These are phyloP conservation scores for Kazachstania sp. DNA, from an alignment of 1,139 yeast species.

Conservation along the genomic window DNA sequence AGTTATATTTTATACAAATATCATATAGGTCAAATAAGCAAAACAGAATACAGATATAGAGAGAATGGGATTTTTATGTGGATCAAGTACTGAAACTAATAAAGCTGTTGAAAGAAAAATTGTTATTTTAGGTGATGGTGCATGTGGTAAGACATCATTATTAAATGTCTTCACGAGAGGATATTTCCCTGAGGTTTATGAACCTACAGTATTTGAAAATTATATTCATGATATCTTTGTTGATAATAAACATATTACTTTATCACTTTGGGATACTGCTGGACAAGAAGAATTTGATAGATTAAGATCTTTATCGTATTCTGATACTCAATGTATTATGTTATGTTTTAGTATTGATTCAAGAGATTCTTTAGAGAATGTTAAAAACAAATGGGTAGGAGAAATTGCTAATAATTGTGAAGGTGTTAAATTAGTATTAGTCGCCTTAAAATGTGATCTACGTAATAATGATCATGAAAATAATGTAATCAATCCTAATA, in stretches of 20 bases:
- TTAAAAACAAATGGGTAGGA: conserved; percentile 91
- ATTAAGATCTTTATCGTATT: conserved; percentile 77
- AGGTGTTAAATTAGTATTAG: conserved; percentile 87
- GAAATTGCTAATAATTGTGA: conserved; percentile 96
- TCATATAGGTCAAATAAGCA: too few relatives aligned
- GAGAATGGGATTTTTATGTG: conserved; percentile 27
- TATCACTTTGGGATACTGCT: conserved; percentile 97
- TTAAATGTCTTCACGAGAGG: conserved; percentile 95
- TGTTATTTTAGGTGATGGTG: conserved; percentile 97
- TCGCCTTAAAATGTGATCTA: conserved; percentile 89
- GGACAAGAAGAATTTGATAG: conserved; percentile 98
- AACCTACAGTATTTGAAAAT: conserved; percentile 96
- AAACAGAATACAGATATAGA: neutral
- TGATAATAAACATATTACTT: conserved; percentile 86
- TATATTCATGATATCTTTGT: conserved; percentile 95
- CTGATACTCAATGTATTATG: conserved; percentile 96
- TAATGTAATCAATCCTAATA: conserved; percentile 27
- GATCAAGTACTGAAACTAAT: conserved; percentile 23
- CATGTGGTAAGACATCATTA: conserved; percentile 86
- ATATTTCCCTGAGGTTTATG: conserved; percentile 96
- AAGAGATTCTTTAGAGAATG: conserved; percentile 88
- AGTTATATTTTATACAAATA: too few relatives aligned
- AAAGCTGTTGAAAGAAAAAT: conserved; percentile 71
- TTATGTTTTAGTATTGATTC: conserved; percentile 93
- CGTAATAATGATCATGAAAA: conserved; percentile 45